A percentile compares a stretch with the other conserved stretches of the same genome.
Evolutionary conservation across 2,329 filamentous ascomycete species (phyloP).

Genomic region (Cercospora zeae-maydis): DNA sequence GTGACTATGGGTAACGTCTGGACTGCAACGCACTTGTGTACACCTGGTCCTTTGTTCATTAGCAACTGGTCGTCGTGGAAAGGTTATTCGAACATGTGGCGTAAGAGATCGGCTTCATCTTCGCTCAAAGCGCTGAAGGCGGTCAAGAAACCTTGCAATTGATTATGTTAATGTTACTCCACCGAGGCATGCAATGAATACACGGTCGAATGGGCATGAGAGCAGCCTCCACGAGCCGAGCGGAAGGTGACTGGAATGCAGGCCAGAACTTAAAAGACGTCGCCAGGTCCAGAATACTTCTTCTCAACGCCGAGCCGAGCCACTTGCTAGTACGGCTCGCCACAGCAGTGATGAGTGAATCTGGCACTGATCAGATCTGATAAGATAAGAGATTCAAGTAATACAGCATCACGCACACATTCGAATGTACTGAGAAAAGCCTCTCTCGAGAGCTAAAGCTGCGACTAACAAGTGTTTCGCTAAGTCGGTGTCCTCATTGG

Average conservation of each 20-base stretch:
- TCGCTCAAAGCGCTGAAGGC: neutral
- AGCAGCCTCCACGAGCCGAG: neutral
- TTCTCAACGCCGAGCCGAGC: neutral
- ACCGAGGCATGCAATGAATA: neutral
- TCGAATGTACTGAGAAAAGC: neutral
- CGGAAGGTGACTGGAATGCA: neutral
- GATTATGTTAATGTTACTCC: neutral
- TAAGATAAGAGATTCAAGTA: neutral
- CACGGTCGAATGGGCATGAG: no score
- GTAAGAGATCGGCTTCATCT: neutral
- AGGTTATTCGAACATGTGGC: neutral
- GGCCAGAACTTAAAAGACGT: no score
- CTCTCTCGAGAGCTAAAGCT: neutral
- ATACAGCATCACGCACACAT: neutral
- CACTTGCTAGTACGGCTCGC: neutral
- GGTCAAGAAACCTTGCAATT: neutral
- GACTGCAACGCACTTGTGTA: neutral
- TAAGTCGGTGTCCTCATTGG: neutral
- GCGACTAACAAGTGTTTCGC: neutral
- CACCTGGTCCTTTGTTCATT: neutral
- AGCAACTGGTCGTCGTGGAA: constrained; percentile 2
- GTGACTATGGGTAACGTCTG: neutral
- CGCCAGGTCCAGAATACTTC: neutral
- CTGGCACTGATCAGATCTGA: neutral
- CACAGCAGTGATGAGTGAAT: neutral